Percentiles rank a stretch among this genome's conserved stretches.
phyloP scores from a whole-genome alignment of 2,329 filamentous ascomycete genomes.

The Trichoderma afroharzianum region DNA sequence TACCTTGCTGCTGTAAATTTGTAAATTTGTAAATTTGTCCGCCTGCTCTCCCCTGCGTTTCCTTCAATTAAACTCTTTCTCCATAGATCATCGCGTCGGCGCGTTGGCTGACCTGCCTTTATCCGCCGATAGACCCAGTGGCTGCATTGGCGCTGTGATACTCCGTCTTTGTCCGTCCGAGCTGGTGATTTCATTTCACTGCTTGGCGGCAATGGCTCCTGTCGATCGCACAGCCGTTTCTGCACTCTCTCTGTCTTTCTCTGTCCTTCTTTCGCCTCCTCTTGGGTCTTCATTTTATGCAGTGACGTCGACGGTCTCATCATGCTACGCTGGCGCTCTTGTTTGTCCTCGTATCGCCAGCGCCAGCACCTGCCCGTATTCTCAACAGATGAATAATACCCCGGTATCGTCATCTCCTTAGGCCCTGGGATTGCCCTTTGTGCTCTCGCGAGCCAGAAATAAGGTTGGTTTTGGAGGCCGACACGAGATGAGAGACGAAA shows the following conservation, averaged over 20 bases:
- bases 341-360: neutral
- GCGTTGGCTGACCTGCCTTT: neutral
- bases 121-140: neutral
- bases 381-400: neutral
- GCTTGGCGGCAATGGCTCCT: neutral
- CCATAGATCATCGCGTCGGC: conserved; percentile 15
- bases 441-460: neutral
- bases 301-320: neutral
- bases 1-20: neutral
- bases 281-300: neutral
- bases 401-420: neutral
- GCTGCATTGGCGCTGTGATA: neutral
- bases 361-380: neutral
- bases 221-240: neutral
- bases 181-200: neutral
- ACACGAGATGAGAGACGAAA: neutral
- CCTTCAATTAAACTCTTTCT: conserved; percentile 13
- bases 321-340: neutral
- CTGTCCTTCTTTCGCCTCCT: no score
- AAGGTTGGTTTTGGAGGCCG: neutral
- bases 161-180: neutral
- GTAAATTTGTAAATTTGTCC: neutral
- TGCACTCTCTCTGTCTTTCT: neutral
- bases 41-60: neutral
- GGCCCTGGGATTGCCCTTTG: neutral